These are phyloP conservation scores for Chaetomium fimeti DNA, from an alignment of 495 filamentous ascomycete genomes.

Conservation along the genomic window DNA sequence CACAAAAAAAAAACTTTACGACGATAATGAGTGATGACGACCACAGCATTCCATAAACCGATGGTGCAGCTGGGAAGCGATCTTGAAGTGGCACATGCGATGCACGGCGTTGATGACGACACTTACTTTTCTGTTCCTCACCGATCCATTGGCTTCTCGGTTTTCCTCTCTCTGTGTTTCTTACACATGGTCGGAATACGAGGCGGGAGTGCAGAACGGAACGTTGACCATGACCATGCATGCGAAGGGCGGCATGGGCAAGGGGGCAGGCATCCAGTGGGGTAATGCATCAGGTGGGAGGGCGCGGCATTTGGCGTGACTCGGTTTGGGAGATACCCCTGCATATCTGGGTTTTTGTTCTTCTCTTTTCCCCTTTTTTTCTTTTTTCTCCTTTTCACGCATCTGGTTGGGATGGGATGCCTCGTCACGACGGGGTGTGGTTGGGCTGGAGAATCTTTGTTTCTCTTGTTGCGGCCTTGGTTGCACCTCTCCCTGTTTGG, in stretches of 20 bases:
- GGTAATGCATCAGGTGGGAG: neutral
- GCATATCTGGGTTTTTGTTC: constrained; percentile 12
- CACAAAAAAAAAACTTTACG: neutral
- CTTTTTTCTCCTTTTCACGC: neutral
- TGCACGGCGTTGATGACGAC: neutral
- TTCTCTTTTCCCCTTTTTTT: constrained; percentile 1
- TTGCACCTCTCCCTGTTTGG: neutral
- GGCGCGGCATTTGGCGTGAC: constrained; percentile 5
- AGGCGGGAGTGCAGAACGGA: neutral
- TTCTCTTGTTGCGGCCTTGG: neutral
- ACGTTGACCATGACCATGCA: neutral
- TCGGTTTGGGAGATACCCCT: constrained; percentile 22
- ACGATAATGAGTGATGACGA: constrained; percentile 14
- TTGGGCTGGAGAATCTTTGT: neutral
- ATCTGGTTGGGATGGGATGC: neutral
- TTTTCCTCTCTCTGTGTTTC: neutral
- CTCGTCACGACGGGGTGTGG: neutral
- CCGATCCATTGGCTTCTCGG: neutral
- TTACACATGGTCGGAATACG: neutral
- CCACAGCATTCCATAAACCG: neutral
- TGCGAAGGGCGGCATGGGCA: neutral
- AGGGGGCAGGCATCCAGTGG: neutral
- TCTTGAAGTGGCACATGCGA: neutral
- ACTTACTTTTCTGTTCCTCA: neutral
- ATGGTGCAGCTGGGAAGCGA: neutral